Evolutionary conservation across 2,329 filamentous ascomycete species (phyloP).

Genomic region (Hypocreales sp.): DNA sequence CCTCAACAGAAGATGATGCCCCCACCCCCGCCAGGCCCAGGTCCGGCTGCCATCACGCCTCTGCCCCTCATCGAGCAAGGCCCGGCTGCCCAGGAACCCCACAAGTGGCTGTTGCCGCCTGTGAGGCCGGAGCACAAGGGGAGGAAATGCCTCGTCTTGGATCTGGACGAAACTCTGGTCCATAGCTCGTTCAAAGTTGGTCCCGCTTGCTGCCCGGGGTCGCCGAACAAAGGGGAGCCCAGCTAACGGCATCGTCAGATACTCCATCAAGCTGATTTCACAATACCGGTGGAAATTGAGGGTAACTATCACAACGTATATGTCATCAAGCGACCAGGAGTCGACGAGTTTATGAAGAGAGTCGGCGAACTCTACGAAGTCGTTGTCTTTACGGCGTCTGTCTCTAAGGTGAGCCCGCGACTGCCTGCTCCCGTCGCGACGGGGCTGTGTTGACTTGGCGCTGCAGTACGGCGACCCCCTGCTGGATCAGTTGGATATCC

Average conservation of each 20-base stretch:
- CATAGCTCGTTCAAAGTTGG: conserved; percentile 96
- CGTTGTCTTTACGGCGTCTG: conserved; percentile 94
- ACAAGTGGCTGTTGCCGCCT: conserved; percentile 66
- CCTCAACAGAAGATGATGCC: conserved; percentile 17
- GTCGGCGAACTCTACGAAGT: conserved; percentile 97
- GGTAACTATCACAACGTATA: conserved; percentile 99
- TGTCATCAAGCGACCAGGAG: conserved; percentile 96
- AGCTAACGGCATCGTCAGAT: conserved; percentile 41
- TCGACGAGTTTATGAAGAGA: conserved; percentile 97
- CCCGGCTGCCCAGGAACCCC: conserved; percentile 24
- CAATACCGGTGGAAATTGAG: conserved; percentile 96
- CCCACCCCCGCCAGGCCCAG: conserved; percentile 30
- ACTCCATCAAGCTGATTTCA: conserved; percentile 94
- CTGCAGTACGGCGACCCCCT: conserved; percentile 84
- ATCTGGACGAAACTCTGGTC: conserved; percentile 91
- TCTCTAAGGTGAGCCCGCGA: conserved; percentile 60
- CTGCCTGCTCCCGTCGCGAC: background rate
- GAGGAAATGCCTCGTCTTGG: conserved; percentile 86
- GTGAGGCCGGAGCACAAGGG: conserved; percentile 66
- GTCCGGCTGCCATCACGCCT: conserved; percentile 22
- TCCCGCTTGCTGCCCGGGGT: background rate
- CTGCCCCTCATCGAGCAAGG: conserved; percentile 25
- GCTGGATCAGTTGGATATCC: conserved; percentile 91
- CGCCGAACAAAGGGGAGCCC: too few relatives aligned
- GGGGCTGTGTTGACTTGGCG: background rate